These are phyloP conservation scores for Dactylonectria estremocensis DNA, from an alignment of 2,329 filamentous ascomycete species.

Conservation along the genomic window DNA sequence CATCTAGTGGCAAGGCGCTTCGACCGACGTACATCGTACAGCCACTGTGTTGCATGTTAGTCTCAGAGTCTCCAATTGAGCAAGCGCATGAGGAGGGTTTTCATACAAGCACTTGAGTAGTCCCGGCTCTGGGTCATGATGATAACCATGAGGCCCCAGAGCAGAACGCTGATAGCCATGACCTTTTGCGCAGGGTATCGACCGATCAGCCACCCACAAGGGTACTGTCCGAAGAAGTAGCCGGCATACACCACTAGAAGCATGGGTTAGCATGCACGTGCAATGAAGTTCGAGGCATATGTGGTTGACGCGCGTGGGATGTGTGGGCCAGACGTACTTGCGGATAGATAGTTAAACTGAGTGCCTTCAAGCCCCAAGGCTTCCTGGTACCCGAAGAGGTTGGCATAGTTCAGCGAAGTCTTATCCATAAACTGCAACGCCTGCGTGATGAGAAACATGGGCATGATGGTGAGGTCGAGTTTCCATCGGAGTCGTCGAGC, in stretches of 20 bases:
- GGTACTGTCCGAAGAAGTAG: constrained; percentile 59
- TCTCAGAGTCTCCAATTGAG: background rate
- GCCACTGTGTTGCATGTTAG: background rate
- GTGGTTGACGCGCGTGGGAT: background rate
- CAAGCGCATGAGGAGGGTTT: background rate
- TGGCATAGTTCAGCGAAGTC: constrained; percentile 2
- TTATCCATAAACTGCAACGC: constrained; percentile 6
- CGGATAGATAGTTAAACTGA: background rate
- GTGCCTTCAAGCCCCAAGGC: background rate
- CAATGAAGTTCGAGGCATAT: background rate
- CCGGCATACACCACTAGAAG: constrained; percentile 55
- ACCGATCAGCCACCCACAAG: constrained; percentile 58
- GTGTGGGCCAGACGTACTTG: background rate
- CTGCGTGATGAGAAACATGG: constrained; percentile 5
- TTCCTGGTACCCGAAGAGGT: constrained; percentile 7
- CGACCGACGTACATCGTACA: background rate
- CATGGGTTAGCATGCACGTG: background rate
- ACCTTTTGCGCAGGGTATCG: constrained; percentile 55
- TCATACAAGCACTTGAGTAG: constrained; percentile 42
- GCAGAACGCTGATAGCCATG: constrained; percentile 49
- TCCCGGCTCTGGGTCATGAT: constrained; percentile 51
- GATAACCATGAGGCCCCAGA: constrained; percentile 54
- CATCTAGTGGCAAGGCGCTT: too few relatives aligned
- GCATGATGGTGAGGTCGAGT: constrained; percentile 1
- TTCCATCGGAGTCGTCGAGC: constrained; percentile 2